Percentiles rank a stretch among this genome's conserved stretches.
phyloP scores from a whole-genome alignment of 257 asterid genomes.

The Nicotiana knightiana region DNA sequence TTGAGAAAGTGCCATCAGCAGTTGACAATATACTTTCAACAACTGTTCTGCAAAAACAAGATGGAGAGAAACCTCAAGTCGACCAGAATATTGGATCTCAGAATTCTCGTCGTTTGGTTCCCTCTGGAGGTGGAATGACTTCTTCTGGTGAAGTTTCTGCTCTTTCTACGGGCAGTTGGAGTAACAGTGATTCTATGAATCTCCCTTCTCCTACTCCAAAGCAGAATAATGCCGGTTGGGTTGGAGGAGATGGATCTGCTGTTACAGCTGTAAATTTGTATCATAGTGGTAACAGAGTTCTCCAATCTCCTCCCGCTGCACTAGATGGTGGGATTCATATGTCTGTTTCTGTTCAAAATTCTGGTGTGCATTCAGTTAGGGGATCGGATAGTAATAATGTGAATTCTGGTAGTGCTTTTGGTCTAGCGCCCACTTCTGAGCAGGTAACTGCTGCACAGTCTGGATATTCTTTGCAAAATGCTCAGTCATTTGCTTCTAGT shows the following conservation, averaged over 20 bases:
- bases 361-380: slow-evolving; percentile 29
- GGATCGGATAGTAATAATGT: slow-evolving; percentile 12
- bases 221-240: slow-evolving; percentile 35
- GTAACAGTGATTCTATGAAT: slow-evolving; percentile 29
- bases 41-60: slow-evolving; percentile 16
- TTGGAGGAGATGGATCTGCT: slow-evolving; percentile 29
- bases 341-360: slow-evolving; percentile 37
- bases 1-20: slow-evolving; percentile 40
- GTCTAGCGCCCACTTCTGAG: slow-evolving; percentile 45
- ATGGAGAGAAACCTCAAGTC: slow-evolving; percentile 23
- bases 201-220: slow-evolving; percentile 87
- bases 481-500: slow-evolving; percentile 22
- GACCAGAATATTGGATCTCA: slow-evolving; percentile 31
- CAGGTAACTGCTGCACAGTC: slow-evolving; percentile 25
- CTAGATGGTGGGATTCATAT: slow-evolving; percentile 31
- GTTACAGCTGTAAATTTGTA: slow-evolving; percentile 28
- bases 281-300: slow-evolving; percentile 31
- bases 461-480: slow-evolving; percentile 26
- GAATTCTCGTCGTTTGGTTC: slow-evolving; percentile 6
- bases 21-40: slow-evolving; percentile 22
- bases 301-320: slow-evolving; percentile 43
- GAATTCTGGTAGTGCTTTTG: slow-evolving; percentile 30
- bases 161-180: slow-evolving; percentile 42
- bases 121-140: slow-evolving; percentile 13
- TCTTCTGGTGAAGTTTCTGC: slow-evolving; percentile 28